A percentile compares a stretch with the other conserved stretches of the same genome.
phyloP scores from a whole-genome alignment of 1,284 basidiomycete genomes.

The Agroathelia rolfsii region DNA sequence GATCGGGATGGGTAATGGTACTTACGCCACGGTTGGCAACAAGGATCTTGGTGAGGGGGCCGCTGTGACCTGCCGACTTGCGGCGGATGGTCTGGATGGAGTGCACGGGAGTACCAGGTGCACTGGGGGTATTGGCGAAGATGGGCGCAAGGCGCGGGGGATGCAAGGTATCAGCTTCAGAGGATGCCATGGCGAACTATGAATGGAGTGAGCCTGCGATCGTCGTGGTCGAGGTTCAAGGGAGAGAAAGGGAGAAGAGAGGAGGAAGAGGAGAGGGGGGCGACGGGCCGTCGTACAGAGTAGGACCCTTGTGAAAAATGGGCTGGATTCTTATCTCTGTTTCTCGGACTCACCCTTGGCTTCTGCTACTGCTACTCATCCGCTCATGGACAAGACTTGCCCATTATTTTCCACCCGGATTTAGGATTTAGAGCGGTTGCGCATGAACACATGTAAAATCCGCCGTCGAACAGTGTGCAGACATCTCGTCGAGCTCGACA shows the following conservation, averaged over 20 bases:
- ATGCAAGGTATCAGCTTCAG: conserved; percentile 35
- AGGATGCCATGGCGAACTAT: conserved; percentile 39
- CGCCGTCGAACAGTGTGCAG: no score
- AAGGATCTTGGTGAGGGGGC: conserved; percentile 86
- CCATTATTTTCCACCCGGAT: no score
- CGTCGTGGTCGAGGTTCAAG: conserved; percentile 30
- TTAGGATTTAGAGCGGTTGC: no score
- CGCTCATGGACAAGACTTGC: no score
- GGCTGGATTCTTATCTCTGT: no score
- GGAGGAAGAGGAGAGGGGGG: no score
- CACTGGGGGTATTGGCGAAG: conserved; percentile 62
- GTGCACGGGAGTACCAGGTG: conserved; percentile 71
- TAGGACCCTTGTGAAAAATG: no score
- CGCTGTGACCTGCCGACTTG: conserved; percentile 84
- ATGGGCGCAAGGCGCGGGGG: conserved; percentile 64
- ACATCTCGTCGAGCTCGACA: no score
- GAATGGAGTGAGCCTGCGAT: conserved; percentile 3
- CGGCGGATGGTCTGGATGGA: conserved; percentile 88
- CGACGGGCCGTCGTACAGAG: no score
- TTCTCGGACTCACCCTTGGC: no score
- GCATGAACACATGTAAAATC: no score
- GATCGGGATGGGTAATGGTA: conserved; percentile 12
- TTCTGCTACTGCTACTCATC: no score
- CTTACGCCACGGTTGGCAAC: conserved; percentile 92
- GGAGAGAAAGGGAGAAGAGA: conserved; percentile 6